Base-by-base conservation (phyloP, 177 flowering plant genomes). In the Telopea speciosissima region DNA sequence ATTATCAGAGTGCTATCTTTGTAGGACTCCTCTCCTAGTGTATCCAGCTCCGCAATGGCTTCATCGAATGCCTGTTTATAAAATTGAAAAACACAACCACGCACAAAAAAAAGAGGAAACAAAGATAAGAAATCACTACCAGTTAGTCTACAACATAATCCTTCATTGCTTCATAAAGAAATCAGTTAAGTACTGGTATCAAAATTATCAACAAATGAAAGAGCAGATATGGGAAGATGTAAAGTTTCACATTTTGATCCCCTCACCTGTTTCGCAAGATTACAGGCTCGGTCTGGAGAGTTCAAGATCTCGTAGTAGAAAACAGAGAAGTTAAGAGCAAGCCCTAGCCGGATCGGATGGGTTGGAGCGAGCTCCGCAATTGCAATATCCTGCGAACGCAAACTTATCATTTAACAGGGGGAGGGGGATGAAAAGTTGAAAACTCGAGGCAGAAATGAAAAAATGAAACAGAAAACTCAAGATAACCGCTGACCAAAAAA, bases 221-320 rank as follows among this genome's bases (percentile, higher is more conserved):
- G 13, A 44, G 14, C 2, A 9, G 13, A 2, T 13, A 44, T 13
- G 14, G 14, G 7, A 49, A 49, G 19, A 49, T 49, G 17, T 16
- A 49, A 49, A 16, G 49, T 49, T 49, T 49, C 54, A 12, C 19
- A 4, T 49, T 49, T 16, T 49, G 4, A 13, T 49, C 5, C 54
- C 54, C 54, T 49, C 54, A 49, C 85, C 87, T 82, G 87, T 63
- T 84, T 84, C 5, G 87, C 87, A 69, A 84, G 83, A 66, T 67
- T 79, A 71, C 87, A 84, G 61, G 87, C 87, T 11, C 87, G 87
- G 42, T 84, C 85, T 11, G 87, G 85, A n/a, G 84, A 84, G 56
- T 82, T 82, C 79, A 82, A 72, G 70, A 84, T 84, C 78, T 84
- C 87, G 63, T 84, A 84, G 73, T 82, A 84, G 66, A 84, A 84